phyloP scores from a whole-genome alignment of 1,284 basidiomycete species.

The Chalciporus sp. region DNA sequence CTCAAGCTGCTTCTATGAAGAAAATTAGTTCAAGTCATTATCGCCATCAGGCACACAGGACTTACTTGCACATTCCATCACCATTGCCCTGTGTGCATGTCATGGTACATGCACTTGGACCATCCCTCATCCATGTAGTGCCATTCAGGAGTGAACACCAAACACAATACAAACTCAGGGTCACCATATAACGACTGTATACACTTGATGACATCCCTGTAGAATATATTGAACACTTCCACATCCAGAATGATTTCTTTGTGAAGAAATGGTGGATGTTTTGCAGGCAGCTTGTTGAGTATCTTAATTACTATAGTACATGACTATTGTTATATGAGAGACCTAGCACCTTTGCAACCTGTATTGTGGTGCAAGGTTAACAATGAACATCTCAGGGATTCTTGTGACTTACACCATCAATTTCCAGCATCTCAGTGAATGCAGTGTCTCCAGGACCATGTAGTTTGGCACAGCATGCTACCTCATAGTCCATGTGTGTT shows the following conservation, averaged over 20 bases:
- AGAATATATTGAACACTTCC: conserved; percentile 28
- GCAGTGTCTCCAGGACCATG: conserved; percentile 17
- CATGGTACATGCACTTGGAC: conserved; percentile 28
- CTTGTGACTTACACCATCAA: conserved; percentile 10
- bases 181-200: conserved; percentile 25
- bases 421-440: conserved; percentile 9
- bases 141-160: conserved; percentile 34
- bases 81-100: conserved; percentile 34
- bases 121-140: conserved; percentile 32
- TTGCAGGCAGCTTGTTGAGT: conserved; percentile 26
- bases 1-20: conserved; percentile 14
- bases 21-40: too few relatives aligned
- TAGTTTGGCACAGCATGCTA: conserved; percentile 23
- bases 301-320: conserved; percentile 31
- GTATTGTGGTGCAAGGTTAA: too few relatives aligned
- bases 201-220: conserved; percentile 34
- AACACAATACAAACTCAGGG: conserved; percentile 18
- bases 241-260: conserved; percentile 25
- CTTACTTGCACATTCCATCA: conserved; percentile 43
- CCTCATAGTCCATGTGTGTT: conserved; percentile 16
- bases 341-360: conserved; percentile 19
- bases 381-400: too few relatives aligned
- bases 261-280: conserved; percentile 19
- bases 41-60: too few relatives aligned
- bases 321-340: conserved; percentile 32